A percentile compares a stretch with the other conserved stretches of the same genome.
Evolutionary conservation across 1,139 yeast genomes (phyloP).

Genomic region (Pichia sp.): DNA sequence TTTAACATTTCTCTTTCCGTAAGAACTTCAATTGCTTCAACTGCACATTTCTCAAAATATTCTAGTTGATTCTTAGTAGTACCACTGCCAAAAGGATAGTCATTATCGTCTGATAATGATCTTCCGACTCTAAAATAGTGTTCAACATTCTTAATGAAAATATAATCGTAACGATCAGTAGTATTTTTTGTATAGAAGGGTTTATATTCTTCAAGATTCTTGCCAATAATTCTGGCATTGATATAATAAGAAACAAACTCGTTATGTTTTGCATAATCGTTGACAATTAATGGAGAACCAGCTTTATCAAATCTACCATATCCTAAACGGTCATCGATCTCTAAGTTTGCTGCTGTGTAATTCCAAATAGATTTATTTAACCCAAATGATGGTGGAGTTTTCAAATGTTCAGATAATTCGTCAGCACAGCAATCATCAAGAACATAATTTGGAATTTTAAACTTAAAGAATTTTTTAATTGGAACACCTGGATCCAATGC

Average conservation of each 20-base stretch:
- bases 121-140: slow-evolving; percentile 21
- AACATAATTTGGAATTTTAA: slow-evolving; percentile 52
- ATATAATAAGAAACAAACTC: slow-evolving; percentile 24
- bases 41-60: slow-evolving; percentile 14
- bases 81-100: slow-evolving; percentile 8
- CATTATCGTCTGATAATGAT: slow-evolving; percentile 3
- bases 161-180: slow-evolving; percentile 19
- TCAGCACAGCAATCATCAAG: slow-evolving; percentile 55
- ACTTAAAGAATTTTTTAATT: slow-evolving; percentile 37
- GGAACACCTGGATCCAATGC: slow-evolving; percentile 5
- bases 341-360: slow-evolving; percentile 12
- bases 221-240: slow-evolving; percentile 24
- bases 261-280: slow-evolving; percentile 26
- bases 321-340: slow-evolving; percentile 28
- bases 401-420: slow-evolving; percentile 42
- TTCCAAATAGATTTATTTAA: slow-evolving; percentile 32
- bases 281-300: slow-evolving; percentile 31
- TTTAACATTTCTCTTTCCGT: slow-evolving; percentile 14
- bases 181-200: slow-evolving; percentile 15
- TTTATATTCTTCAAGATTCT: slow-evolving; percentile 18
- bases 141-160: slow-evolving; percentile 19
- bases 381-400: slow-evolving; percentile 65
- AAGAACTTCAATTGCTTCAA: slow-evolving; percentile 14
- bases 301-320: slow-evolving; percentile 34
- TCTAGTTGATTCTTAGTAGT: slow-evolving; percentile 17